Conservation (phyloP, 768 basidiomycete species). For the Podaxis pistillaris region DNA sequence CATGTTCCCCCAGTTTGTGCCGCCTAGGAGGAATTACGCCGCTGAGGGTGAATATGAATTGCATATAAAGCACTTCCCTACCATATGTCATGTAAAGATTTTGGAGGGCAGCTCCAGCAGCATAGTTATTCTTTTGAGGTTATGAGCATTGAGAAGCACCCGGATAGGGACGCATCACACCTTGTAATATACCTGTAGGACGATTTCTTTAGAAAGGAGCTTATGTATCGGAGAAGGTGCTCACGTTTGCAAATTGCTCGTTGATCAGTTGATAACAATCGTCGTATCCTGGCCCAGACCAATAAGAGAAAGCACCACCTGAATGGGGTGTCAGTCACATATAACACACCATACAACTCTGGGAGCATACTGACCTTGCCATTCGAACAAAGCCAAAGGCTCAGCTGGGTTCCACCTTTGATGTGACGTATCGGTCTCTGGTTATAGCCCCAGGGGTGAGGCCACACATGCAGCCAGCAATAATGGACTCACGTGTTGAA, state of each 20-base stretch:
- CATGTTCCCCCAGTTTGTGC: constrained; percentile 38
- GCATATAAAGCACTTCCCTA: not conserved
- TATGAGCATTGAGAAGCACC: not conserved
- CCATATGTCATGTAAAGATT: constrained; percentile 39
- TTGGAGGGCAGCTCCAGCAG: constrained; percentile 30
- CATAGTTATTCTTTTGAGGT: constrained; percentile 33
- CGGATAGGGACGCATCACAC: not conserved
- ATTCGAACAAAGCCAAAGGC: constrained; percentile 35
- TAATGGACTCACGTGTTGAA: constrained; percentile 26
- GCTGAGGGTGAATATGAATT: not conserved
- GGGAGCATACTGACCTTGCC: constrained; percentile 27
- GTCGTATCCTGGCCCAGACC: constrained; percentile 35
- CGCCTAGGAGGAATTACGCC: constrained; percentile 20
- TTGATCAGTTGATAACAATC: constrained; percentile 34
- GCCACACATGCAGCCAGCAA: not conserved
- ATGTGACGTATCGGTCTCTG: constrained; percentile 31
- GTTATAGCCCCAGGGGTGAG: not conserved
- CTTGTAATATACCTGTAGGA: constrained; percentile 7
- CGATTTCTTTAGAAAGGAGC: not conserved
- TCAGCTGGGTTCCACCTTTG: constrained; percentile 34
- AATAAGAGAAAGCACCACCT: constrained; percentile 37
- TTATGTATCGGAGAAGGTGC: not conserved
- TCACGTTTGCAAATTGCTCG: constrained; percentile 36
- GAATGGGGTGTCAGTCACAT: not conserved
- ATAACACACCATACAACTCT: not conserved